Evolutionary conservation across 257 asterid genomes (phyloP).

Genomic region (Cinchona pubescens): DNA sequence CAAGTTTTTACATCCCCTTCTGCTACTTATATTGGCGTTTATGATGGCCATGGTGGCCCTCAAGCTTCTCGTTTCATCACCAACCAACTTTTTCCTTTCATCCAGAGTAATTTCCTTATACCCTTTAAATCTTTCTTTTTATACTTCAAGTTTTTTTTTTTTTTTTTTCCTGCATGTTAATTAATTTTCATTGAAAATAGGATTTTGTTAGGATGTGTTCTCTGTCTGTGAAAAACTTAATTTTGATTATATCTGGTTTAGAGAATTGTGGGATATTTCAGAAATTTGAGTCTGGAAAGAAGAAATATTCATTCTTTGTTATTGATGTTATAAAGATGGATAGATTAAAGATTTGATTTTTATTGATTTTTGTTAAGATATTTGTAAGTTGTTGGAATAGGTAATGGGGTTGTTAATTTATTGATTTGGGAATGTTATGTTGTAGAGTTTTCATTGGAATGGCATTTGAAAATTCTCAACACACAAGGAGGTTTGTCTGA

Average conservation of each 20-base stretch:
- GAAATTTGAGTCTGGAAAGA: not conserved
- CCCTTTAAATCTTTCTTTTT: not conserved
- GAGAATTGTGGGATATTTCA: not conserved
- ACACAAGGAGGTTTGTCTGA: constrained; percentile 39
- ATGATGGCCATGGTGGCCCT: constrained; percentile 50
- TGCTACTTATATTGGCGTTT: constrained; percentile 45
- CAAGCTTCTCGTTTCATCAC: constrained; percentile 44
- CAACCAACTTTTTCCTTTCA: constrained; percentile 33
- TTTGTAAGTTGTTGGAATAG: not conserved
- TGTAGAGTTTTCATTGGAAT: constrained; percentile 33
- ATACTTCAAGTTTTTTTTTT: not conserved
- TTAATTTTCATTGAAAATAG: not conserved
- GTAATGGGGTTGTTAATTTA: not conserved
- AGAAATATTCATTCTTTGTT: not conserved
- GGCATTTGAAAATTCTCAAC: too few relatives aligned
- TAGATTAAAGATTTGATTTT: not conserved
- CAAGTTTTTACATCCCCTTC: constrained; percentile 38
- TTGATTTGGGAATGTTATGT: not conserved
- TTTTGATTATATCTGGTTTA: not conserved
- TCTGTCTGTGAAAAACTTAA: not conserved
- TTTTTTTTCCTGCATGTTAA: not conserved
- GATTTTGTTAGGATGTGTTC: not conserved
- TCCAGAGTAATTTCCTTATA: constrained; percentile 28
- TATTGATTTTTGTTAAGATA: not conserved
- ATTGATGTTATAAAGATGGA: not conserved